These are phyloP conservation scores for Coemansia sp. DNA, from an alignment of 192 early-diverging fungal genomes.

Conservation along the genomic window DNA sequence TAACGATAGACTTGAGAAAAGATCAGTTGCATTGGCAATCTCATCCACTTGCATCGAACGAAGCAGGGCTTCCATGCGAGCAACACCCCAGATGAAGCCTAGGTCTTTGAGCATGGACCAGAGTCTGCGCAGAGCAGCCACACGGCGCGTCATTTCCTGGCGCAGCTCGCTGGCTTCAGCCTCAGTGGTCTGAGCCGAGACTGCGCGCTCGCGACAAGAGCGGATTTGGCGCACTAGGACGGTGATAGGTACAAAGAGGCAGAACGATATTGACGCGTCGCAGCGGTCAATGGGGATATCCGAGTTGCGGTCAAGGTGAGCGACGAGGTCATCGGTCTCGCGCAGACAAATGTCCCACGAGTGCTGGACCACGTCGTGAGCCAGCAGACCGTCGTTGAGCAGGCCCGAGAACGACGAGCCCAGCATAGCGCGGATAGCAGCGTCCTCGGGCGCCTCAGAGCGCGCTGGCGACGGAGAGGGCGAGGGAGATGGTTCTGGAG, in stretches of 20 bases:
- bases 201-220: slow-evolving; percentile 21
- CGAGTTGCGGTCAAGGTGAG: slow-evolving; percentile 43
- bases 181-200: background rate
- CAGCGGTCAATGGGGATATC: slow-evolving; percentile 53
- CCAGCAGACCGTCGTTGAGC: slow-evolving; percentile 49
- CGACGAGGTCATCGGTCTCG: slow-evolving; percentile 32
- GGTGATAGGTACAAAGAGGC: slow-evolving; percentile 43
- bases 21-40: slow-evolving; percentile 42
- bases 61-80: slow-evolving; percentile 44
- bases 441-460: slow-evolving; percentile 34
- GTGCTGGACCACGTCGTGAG: slow-evolving; percentile 43
- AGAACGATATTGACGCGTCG: slow-evolving; percentile 43
- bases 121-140: slow-evolving; percentile 29
- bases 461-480: slow-evolving; percentile 14
- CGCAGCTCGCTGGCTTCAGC: background rate
- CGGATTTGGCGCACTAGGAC: slow-evolving; percentile 48
- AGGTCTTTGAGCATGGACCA: slow-evolving; percentile 50
- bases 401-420: slow-evolving; percentile 36
- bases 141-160: slow-evolving; percentile 17
- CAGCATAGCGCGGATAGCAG: slow-evolving; percentile 38
- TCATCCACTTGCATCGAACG: slow-evolving; percentile 53
- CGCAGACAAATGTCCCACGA: slow-evolving; percentile 45
- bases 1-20: slow-evolving; percentile 30
- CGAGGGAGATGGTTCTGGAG: background rate
- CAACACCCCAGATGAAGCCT: slow-evolving; percentile 43